Evolutionary conservation across 2,329 filamentous ascomycete species (phyloP), one percentile per base, ranked within the genome.

Genomic region (Apiospora hydei): DNA sequence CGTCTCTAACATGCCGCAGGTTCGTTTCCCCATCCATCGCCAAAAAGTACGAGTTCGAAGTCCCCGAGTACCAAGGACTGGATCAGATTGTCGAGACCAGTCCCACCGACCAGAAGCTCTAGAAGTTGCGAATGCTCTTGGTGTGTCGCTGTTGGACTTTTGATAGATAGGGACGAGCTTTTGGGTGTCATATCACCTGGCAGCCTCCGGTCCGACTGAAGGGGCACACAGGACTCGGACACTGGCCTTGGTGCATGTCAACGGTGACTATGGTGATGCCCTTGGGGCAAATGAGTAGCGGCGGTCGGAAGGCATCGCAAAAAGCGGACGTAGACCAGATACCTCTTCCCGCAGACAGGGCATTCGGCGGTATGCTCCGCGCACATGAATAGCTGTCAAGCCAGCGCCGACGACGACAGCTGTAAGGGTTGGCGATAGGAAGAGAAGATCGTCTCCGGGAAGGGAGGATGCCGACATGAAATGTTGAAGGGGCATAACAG

Each of bases 81-180:
- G 95, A 98, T 82, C 96, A 98, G 83, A 87, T 98, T 76, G 92
- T 95, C 70, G 96, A 99, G 82, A 87, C 97, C 57, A 83, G 83
- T 18, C 78, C 81, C 14, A 81, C 82, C 67, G 85, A 82, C 47
- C 83, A 87, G 75, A 91, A 88, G 78, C 83, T 92, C 73, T 92
- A 78, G 86, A n/a, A 6, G 34, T 8, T 13, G 34, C 26, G 41
- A 21, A 14, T 57, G 64, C 64, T 66, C 38, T 71, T 61, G 71
- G 72, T 43, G 70, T 53, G 26, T 49, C 21, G 44, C 53, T 53
- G 67, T 51, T 47, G 67, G 41, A 16, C 43, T 24, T 34, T 1
- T 44, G 5, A 14, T 16, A 24, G 14, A 69, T 53, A 61, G 69
- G 43, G 70, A 34, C 68, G 53, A 61, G 41, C 4, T 66, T 71